A percentile compares a stretch with the other conserved stretches of the same genome.
These are phyloP conservation scores for Mucor mucedo DNA, from an alignment of 371 early-diverging fungal species.

Conservation along the genomic window DNA sequence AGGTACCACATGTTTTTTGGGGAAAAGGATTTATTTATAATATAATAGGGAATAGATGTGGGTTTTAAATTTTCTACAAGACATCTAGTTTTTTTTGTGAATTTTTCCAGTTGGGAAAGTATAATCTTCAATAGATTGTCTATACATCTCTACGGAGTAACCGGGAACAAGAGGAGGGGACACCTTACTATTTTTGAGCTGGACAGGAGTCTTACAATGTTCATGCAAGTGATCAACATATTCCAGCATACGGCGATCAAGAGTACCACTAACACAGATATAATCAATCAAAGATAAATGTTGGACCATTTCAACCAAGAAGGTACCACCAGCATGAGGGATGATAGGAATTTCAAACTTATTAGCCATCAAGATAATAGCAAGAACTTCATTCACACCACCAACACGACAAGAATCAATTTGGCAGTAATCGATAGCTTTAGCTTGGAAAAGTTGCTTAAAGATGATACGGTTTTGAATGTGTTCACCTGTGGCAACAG, in stretches of 20 bases:
- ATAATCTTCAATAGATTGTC: conserved; percentile 53
- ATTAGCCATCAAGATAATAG: conserved; percentile 57
- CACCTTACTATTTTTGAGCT: conserved; percentile 49
- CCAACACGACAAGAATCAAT: conserved; percentile 59
- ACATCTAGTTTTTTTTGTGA: conserved; percentile 19
- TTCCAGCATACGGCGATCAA: conserved; percentile 51
- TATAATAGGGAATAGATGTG: no score
- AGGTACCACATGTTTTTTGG: neutral
- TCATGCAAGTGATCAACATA: conserved; percentile 59
- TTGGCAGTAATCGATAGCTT: conserved; percentile 59
- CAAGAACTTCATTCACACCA: conserved; percentile 56
- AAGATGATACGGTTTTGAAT: conserved; percentile 60
- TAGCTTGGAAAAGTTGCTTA: conserved; percentile 57
- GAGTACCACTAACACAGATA: conserved; percentile 51
- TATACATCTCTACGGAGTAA: conserved; percentile 57
- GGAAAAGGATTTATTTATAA: neutral
- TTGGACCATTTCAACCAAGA: conserved; percentile 56
- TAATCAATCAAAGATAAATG: conserved; percentile 59
- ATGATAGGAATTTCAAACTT: conserved; percentile 57
- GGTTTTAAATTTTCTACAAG: no score
- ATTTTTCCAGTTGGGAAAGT: conserved; percentile 52
- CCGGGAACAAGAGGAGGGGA: conserved; percentile 48
- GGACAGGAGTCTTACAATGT: conserved; percentile 52
- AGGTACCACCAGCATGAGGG: conserved; percentile 57
- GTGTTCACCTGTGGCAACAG: conserved; percentile 58